Percentiles rank a stretch among this genome's conserved stretches.
phyloP scores from a whole-genome alignment of 2,329 filamentous ascomycete genomes.

The Xylariaceae sp. region DNA sequence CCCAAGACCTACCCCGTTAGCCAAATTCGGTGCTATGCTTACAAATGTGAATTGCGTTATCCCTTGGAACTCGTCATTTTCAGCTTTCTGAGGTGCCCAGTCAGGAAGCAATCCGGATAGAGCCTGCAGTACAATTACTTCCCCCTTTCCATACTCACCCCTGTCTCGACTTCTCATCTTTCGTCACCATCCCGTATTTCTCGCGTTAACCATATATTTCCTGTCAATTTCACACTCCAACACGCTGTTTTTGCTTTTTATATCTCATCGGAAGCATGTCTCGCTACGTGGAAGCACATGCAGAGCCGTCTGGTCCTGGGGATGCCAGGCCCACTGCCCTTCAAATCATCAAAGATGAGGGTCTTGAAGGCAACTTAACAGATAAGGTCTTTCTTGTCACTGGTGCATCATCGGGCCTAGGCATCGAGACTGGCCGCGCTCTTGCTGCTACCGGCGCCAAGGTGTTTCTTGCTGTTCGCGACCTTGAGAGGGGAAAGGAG shows the following conservation, averaged over 20 bases:
- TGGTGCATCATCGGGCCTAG: slow-evolving; percentile 12
- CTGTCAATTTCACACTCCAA: too few species aligned
- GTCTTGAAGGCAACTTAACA: slow-evolving; percentile 27
- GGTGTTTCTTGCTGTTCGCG: slow-evolving; percentile 11
- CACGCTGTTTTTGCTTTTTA: neutral
- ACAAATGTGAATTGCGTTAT: too few species aligned
- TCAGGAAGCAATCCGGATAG: too few species aligned
- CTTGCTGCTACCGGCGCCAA: slow-evolving; percentile 13
- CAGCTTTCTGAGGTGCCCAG: too few species aligned
- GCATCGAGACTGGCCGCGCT: slow-evolving; percentile 14
- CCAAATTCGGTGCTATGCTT: too few species aligned
- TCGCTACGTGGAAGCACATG: slow-evolving; percentile 10
- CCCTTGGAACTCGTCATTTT: too few species aligned
- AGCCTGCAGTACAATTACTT: too few species aligned
- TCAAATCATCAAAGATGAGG: slow-evolving; percentile 35
- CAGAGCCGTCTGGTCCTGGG: slow-evolving; percentile 26
- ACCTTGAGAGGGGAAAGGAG: slow-evolving; percentile 8
- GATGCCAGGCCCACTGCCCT: slow-evolving; percentile 36
- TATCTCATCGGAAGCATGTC: slow-evolving; percentile 8
- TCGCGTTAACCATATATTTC: too few species aligned
- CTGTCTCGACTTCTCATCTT: too few species aligned
- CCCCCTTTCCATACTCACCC: too few species aligned
- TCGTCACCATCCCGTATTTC: too few species aligned
- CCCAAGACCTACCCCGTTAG: too few species aligned
- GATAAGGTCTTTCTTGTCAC: slow-evolving; percentile 31